A percentile compares a stretch with the other conserved stretches of the same genome.
Evolutionary conservation across 306 rosid genomes (phyloP).

Genomic region (Glycine tomentella): DNA sequence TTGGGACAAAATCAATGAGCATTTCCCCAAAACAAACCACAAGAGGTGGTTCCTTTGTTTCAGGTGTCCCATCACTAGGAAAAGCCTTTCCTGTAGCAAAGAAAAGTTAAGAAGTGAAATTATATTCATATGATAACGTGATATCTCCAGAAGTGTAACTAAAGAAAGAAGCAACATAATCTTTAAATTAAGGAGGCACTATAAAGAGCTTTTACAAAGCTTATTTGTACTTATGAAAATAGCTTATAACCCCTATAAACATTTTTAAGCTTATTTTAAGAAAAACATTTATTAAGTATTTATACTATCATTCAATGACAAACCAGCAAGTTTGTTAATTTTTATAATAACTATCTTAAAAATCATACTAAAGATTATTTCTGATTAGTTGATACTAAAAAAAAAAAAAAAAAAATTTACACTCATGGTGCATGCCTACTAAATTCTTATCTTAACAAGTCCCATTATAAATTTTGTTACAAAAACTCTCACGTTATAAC

Average conservation of each 20-base stretch:
- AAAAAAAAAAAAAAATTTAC: neutral
- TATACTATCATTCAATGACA: neutral
- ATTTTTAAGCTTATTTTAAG: neutral
- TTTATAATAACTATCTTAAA: neutral
- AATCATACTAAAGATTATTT: neutral
- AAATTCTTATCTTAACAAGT: neutral
- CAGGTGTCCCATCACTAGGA: conserved; percentile 61
- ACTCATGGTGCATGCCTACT: neutral
- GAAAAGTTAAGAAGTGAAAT: conserved; percentile 36
- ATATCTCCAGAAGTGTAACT: conserved; percentile 27
- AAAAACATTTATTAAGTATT: neutral
- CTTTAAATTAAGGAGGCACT: neutral
- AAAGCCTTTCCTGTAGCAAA: conserved; percentile 67
- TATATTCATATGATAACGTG: conserved; percentile 18
- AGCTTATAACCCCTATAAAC: neutral
- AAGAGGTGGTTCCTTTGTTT: conserved; percentile 74
- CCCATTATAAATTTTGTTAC: neutral
- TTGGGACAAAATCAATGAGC: conserved; percentile 97
- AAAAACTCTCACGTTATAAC: neutral
- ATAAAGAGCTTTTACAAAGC: neutral
- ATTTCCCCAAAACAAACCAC: conserved; percentile 96
- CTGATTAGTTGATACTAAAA: neutral
- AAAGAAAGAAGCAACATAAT: conserved; percentile 10
- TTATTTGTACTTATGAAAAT: neutral
- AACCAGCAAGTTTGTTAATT: neutral